A percentile compares a stretch with the other conserved stretches of the same genome.
Conservation (phyloP, 202 grass and related monocot genomes). For the Musa balbisiana region DNA sequence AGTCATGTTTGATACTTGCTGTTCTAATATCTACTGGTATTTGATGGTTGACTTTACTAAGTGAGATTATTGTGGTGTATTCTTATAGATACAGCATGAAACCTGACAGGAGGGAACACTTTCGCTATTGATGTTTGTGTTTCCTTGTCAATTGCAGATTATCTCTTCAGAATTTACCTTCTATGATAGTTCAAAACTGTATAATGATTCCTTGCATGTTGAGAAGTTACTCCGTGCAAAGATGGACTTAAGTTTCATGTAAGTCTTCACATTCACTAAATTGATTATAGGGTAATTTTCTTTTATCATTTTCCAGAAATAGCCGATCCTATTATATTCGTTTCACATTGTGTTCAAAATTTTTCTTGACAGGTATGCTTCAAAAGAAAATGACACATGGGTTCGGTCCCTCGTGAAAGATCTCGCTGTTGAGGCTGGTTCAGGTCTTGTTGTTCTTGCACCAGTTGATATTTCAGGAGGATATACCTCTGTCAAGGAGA, state of each 20-base stretch:
- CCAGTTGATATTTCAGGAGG: conserved; percentile 89
- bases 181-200: conserved; percentile 85
- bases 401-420: conserved; percentile 77
- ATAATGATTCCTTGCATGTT: conserved; percentile 83
- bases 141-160: conserved; percentile 41
- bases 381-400: conserved; percentile 91
- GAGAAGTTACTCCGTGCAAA: conserved; percentile 95
- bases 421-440: conserved; percentile 79
- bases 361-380: conserved; percentile 65
- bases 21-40: not conserved
- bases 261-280: conserved; percentile 21
- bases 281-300: conserved; percentile 18
- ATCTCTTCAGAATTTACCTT: conserved; percentile 91
- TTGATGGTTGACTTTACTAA: not conserved
- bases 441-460: conserved; percentile 83
- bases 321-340: not conserved
- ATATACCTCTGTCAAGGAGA: conserved; percentile 84
- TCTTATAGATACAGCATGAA: not conserved
- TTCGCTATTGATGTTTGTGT: not conserved
- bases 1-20: too few relatives aligned
- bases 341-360: conserved; percentile 23
- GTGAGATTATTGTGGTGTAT: not conserved
- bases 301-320: not conserved
- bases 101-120: not conserved
- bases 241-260: conserved; percentile 99